A percentile compares a stretch with the other conserved stretches of the same genome.
phyloP scores from a whole-genome alignment of 257 asterid species.

The Nicotiana undulata region DNA sequence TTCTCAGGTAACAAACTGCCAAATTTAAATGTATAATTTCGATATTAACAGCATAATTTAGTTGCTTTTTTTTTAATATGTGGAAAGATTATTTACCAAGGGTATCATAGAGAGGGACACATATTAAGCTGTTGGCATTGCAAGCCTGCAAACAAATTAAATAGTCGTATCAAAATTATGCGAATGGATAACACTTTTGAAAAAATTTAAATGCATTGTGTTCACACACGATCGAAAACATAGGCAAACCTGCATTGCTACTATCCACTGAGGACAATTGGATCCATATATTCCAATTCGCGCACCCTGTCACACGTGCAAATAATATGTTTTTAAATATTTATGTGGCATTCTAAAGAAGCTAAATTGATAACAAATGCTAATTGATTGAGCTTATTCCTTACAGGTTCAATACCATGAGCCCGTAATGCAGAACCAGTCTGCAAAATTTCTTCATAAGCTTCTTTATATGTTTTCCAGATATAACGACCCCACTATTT shows the following conservation, averaged over 20 bases:
- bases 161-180: neutral
- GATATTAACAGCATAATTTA: neutral
- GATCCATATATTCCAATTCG: conserved; percentile 83
- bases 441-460: conserved; percentile 48
- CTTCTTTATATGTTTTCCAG: conserved; percentile 87
- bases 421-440: conserved; percentile 77
- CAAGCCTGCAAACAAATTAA: conserved; percentile 60
- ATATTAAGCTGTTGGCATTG: conserved; percentile 64
- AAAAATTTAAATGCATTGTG: neutral
- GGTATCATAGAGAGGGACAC: conserved; percentile 93
- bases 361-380: neutral
- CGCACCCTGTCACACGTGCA: conserved; percentile 44
- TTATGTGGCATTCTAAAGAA: neutral
- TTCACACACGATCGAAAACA: neutral
- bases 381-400: conserved; percentile 5
- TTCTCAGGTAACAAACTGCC: neutral
- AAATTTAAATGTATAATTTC: no score
- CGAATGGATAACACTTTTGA: neutral
- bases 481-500: conserved; percentile 76
- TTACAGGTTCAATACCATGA: conserved; percentile 69
- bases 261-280: conserved; percentile 97
- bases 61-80: neutral
- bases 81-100: conserved; percentile 48
- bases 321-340: neutral
- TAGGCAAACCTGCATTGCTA: conserved; percentile 77